These are phyloP conservation scores for Roridomyces roridus DNA, from an alignment of 768 basidiomycete species.

Conservation along the genomic window DNA sequence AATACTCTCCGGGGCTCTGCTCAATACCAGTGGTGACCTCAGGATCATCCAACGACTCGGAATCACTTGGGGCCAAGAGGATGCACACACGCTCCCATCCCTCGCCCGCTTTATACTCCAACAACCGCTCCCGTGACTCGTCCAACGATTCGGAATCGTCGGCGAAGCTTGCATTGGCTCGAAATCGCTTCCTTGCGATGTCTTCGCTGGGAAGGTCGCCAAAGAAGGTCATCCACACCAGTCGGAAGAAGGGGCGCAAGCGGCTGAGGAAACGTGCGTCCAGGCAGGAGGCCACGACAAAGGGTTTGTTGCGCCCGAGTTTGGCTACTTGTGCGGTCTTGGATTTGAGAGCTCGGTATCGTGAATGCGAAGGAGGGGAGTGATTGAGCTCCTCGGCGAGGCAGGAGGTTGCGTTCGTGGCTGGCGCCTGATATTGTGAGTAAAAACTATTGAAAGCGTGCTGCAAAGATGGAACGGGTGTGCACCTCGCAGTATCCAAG, in stretches of 20 bases:
- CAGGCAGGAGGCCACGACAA: slow-evolving; percentile 21
- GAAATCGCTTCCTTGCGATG: slow-evolving; percentile 15
- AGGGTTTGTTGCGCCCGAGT: slow-evolving; percentile 20
- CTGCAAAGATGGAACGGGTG: neutral
- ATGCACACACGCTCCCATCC: slow-evolving; percentile 22
- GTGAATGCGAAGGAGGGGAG: too few relatives aligned
- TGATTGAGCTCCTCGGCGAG: slow-evolving; percentile 13
- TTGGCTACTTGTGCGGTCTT: slow-evolving; percentile 9
- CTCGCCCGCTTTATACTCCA: slow-evolving; percentile 19
- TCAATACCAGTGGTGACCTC: too few relatives aligned
- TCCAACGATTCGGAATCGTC: neutral
- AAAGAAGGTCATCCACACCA: slow-evolving; percentile 23
- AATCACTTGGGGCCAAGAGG: too few relatives aligned
- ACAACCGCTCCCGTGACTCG: slow-evolving; percentile 9
- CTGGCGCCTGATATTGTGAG: neutral
- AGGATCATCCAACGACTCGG: too few relatives aligned
- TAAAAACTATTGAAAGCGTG: neutral
- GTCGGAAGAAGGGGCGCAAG: slow-evolving; percentile 16
- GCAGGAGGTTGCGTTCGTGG: neutral
- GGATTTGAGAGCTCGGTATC: neutral
- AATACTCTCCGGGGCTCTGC: too few relatives aligned
- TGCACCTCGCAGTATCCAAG: slow-evolving; percentile 18
- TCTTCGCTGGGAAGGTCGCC: slow-evolving; percentile 20
- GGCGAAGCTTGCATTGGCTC: neutral
- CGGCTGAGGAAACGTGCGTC: slow-evolving; percentile 14